phyloP scores from a whole-genome alignment of 2,329 filamentous ascomycete genomes.

The Monilinia aucupariae region DNA sequence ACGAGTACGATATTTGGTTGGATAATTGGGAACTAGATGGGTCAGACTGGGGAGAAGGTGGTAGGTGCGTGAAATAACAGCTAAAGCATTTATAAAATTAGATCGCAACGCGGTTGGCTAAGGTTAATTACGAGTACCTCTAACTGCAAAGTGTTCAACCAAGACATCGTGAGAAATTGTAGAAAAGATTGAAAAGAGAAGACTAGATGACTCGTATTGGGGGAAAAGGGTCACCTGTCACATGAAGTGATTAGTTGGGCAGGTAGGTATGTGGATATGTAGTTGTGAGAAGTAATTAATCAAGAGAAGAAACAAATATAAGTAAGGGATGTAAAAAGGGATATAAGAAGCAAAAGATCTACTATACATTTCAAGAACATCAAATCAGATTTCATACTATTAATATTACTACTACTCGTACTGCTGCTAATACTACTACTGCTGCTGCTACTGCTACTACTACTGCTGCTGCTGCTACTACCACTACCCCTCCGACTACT shows the following conservation, averaged over 20 bases:
- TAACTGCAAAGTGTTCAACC: conserved; percentile 15
- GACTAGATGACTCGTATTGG: conserved; percentile 14
- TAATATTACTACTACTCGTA: neutral
- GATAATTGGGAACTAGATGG: too few relatives aligned
- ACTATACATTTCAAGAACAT: neutral
- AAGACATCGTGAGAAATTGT: conserved; percentile 10
- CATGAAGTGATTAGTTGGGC: neutral
- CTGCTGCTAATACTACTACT: too few relatives aligned
- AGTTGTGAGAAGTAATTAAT: neutral
- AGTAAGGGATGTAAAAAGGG: neutral
- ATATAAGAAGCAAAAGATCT: conserved; percentile 6
- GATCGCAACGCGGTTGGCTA: neutral
- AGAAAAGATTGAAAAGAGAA: too few relatives aligned
- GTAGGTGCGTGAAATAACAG: neutral
- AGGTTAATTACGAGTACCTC: too few relatives aligned
- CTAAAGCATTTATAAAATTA: neutral
- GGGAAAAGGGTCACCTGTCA: conserved; percentile 10
- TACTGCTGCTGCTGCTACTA: neutral
- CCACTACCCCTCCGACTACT: neutral
- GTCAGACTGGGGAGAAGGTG: too few relatives aligned
- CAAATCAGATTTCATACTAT: neutral
- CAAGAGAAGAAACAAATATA: neutral
- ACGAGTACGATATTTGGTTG: conserved; percentile 8
- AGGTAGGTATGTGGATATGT: too few relatives aligned
- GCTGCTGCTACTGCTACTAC: too few relatives aligned